Percentiles rank a stretch among this genome's conserved stretches.
These are phyloP conservation scores for Hanseniaspora nectarophila DNA, from an alignment of 805 yeast genomes.

Conservation along the genomic window DNA sequence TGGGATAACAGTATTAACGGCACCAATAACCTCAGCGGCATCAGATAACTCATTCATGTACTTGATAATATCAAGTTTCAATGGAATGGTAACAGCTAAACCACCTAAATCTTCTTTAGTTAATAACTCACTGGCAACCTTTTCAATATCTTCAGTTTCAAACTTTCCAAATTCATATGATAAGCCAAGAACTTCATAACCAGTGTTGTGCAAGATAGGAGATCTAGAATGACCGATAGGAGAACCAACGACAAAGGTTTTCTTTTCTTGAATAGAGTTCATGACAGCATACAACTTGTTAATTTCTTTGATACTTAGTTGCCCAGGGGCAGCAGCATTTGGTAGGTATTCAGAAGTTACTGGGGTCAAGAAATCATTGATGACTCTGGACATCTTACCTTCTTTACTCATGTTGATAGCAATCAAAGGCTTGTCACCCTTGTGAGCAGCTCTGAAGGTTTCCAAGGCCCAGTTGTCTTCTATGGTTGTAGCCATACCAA, in stretches of 20 bases:
- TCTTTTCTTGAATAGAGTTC: slow-evolving; percentile 48
- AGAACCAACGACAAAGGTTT: slow-evolving; percentile 63
- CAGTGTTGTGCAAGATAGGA: slow-evolving; percentile 74
- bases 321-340: slow-evolving; percentile 68
- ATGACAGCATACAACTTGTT: slow-evolving; percentile 44
- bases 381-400: slow-evolving; percentile 71
- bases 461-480: slow-evolving; percentile 64
- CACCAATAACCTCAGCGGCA: slow-evolving; percentile 79
- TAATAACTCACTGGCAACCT: slow-evolving; percentile 43
- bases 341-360: slow-evolving; percentile 64
- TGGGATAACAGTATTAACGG: slow-evolving; percentile 77
- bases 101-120: slow-evolving; percentile 62
- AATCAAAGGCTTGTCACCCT: slow-evolving; percentile 45
- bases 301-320: slow-evolving; percentile 53
- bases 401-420: slow-evolving; percentile 68
- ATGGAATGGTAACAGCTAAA: slow-evolving; percentile 88
- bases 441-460: slow-evolving; percentile 48
- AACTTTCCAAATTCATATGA: slow-evolving; percentile 58
- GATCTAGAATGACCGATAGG: slow-evolving; percentile 84
- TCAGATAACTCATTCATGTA: slow-evolving; percentile 53
- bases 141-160: slow-evolving; percentile 54
- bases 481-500: slow-evolving; percentile 57
- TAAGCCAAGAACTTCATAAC: slow-evolving; percentile 59
- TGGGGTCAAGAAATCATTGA: slow-evolving; percentile 70
- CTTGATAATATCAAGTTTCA: slow-evolving; percentile 68